Evolutionary conservation across 257 asterid genomes (phyloP), one percentile per base, ranked within the genome.

Genomic region (Anisodus acutangulus): DNA sequence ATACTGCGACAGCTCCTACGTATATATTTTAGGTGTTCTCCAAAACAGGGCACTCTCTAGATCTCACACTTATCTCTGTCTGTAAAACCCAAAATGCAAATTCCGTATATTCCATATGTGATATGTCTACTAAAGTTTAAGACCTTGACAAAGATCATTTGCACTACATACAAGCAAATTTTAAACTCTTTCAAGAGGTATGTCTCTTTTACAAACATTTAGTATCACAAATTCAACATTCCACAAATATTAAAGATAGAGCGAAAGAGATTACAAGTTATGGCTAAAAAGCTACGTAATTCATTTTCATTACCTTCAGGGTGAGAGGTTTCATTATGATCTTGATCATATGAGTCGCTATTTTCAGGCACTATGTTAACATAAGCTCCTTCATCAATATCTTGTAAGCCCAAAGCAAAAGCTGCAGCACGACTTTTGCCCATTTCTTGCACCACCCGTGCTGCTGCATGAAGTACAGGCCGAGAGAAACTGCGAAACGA

Each of bases 371-470:
- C 90, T 12, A 93, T 87, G 89, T 93, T 93, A 72, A 97, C 91
- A 85, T 92, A 88, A 85, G 91, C 91, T 87, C 97, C 98, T 91
- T 96, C 99, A 89, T 97, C 98, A 85, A 95, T 91, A 89, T 97
- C 98, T 87, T 93, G 97, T 76, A 94, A 88, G 86, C 98, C 99
- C 81, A 97, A 89, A 37, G 99, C 91, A 87, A 97, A 93, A 62
- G 99, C 98, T 86, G 99, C 99, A 81, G 99, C 99, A 59, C 97
- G 98, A 85, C 98, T 95, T 92, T 92, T 97, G 66, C 98, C 99
- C 97, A 97, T 95, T 91, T 97, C 99, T 91, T 95, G 98, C 84
- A 97, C 99, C 86, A 97, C 98, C 88, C 99, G 91, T 17, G 98
- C 93, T 5, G 99, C 99, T 79, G 99, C 95, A 87, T 97, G 99